Conservation (phyloP, 2,329 filamentous ascomycete genomes). For the Clarireedia homoeocarpa region DNA sequence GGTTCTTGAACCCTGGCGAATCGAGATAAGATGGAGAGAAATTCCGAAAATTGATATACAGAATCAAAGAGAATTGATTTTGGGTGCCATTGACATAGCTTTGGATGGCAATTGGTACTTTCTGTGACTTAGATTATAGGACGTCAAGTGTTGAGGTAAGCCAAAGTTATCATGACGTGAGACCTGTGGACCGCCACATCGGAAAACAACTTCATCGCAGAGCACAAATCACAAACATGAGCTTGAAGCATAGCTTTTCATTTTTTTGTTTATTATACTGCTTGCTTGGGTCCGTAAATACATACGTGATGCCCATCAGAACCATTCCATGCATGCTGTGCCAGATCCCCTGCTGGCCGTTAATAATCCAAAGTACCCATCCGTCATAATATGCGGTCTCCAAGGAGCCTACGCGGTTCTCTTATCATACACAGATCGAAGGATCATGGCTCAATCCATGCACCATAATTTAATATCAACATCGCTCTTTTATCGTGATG, state of each 20-base stretch:
- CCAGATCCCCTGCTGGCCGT: constrained; percentile 1
- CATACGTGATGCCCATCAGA: constrained; percentile 4
- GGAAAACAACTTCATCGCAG: background rate
- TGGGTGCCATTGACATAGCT: too few relatives aligned
- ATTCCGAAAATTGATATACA: too few relatives aligned
- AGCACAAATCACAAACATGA: background rate
- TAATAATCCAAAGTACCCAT: background rate
- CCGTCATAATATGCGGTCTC: constrained; percentile 1
- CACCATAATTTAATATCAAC: constrained; percentile 2
- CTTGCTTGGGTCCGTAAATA: constrained; percentile 2
- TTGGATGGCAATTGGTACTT: too few relatives aligned
- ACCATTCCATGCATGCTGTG: constrained; percentile 5
- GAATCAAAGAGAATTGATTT: too few relatives aligned
- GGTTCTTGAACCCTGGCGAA: too few relatives aligned
- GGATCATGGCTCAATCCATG: background rate
- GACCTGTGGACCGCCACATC: too few relatives aligned
- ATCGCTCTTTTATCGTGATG: background rate
- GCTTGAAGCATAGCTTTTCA: background rate
- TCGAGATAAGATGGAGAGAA: too few relatives aligned
- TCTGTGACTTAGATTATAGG: too few relatives aligned
- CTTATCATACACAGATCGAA: constrained; percentile 1
- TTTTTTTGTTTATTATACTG: constrained; percentile 4
- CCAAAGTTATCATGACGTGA: too few relatives aligned
- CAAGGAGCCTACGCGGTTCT: background rate
- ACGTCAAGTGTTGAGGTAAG: too few relatives aligned